Base-by-base conservation (phyloP, 1,284 basidiomycete genomes). In the Ceratobasidium sp. region DNA sequence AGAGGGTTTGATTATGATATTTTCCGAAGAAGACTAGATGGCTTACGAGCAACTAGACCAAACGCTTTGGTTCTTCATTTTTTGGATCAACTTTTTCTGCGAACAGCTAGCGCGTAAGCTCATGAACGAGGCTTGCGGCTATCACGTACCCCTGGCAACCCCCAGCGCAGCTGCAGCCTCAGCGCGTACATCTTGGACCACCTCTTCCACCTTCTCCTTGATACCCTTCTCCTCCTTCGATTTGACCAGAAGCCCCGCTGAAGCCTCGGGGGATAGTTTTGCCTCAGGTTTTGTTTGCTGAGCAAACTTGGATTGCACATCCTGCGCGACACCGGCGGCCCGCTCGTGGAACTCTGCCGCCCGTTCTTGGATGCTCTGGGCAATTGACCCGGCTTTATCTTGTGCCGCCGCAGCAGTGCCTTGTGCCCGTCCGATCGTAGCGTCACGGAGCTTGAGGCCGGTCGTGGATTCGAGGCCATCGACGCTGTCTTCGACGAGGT, bases 391-490 rank as follows among this genome's bases (percentile, higher is more conserved):
- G 29, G 65, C 34, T 43, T 68, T 68, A 31, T 68, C 49, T 29
- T 68, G 65, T 14, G 65, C 49, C 19, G 64, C 49, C 6, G 46
- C 64, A 5, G 64, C 7, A 39, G 65, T 31, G 22, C 34, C 49
- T n/a, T 54, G 65, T 37, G 34, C 65, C 11, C 65, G 48, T 39
- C 65, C 65, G 37, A 68, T 68, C 5, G 65, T 68, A 2, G 49
- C 65, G 34, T 68, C 65, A 24, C 65, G 65, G 14, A 68, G 29
- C 27, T 68, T 68, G 19, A 68, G 65, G 19, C 65, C 65, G n/a
- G 65, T 68, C 6, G 65, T 68, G 7, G 65, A 68, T 27, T 68
- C 49, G 49, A 68, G 27, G 4, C 65, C 65, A 27, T 68, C 65
- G 34, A 68, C 65, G 11, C 46, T 53, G 27, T 54, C 49, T 41